Base-by-base conservation (phyloP, 2,329 filamentous ascomycete genomes). In the Talaromyces albobiverticillius region DNA sequence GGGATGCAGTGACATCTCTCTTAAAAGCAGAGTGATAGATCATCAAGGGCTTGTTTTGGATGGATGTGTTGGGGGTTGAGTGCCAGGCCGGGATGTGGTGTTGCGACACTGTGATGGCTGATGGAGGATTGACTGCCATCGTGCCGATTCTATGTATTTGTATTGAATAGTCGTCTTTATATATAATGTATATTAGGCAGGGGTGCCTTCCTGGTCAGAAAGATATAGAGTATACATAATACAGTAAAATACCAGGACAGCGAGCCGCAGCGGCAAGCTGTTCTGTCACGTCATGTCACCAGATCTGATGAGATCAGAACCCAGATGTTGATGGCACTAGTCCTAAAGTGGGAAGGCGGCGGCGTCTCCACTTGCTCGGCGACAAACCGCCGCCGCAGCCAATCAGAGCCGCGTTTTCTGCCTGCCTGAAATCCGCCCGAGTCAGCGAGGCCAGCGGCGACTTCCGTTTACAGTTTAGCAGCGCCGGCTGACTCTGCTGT, bases 1-100 rank as follows among this genome's bases (percentile, higher is more conserved):
- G 64, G 2, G 76, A 73, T 3, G 82, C 71, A 3, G 76, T 73
- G 14, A 69, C 61, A 3, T 71, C 66, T 13, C 18, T 18, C 14
- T 50, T 45, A 60, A 88, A 87, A 32, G 76, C 81, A 13, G 71
- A 73, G 64, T 85, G 84, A 69, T 89, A 89, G 65, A 88, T 83
- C 42, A 87, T 65, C 23, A 89, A 76, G 0, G 85, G 85, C 58
- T 83, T 83, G 52, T 78, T 71, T 62, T 84, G 81, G 52, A 86
- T 78, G 4, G 81, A 82, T 36, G 84, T 86, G 66, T 89, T 89
- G 18, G 86, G 85, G 32, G 83, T 76, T 4, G 76, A 71, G 23
- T 69, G 66, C 67, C 84, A 79, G 11, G 79, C 71, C 4, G 83
- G 80, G 55, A 89, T 88, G 23, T 77, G 72, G 65, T 85, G 79